Conservation (phyloP, 2,329 filamentous ascomycete genomes). For the Venturia effusa region DNA sequence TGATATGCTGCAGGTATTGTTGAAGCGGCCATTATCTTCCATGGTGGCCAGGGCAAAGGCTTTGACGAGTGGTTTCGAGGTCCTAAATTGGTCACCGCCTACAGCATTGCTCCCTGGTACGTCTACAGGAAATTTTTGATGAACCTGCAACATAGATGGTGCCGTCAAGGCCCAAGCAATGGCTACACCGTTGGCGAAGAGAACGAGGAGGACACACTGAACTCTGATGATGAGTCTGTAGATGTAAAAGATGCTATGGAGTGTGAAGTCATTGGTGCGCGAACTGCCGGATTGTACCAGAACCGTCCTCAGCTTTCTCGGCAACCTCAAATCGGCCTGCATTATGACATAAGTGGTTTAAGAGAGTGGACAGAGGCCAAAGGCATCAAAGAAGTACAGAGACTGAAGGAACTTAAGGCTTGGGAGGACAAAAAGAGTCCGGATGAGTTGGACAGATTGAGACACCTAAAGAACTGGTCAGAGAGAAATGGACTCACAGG, state of each 20-base stretch:
- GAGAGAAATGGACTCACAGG: not conserved
- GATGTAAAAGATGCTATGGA: not conserved
- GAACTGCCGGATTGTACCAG: not conserved
- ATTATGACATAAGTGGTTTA: not conserved
- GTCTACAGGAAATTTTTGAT: not conserved
- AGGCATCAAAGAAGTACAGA: not conserved
- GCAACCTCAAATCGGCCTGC: not conserved
- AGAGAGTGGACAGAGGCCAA: not conserved
- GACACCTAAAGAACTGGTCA: not conserved
- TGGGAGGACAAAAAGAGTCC: not conserved
- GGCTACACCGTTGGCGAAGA: not conserved
- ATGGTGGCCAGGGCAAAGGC: not conserved
- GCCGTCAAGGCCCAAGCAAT: not conserved
- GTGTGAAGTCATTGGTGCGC: not conserved
- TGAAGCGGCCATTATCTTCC: not conserved
- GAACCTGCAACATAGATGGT: not conserved
- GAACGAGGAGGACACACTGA: not conserved
- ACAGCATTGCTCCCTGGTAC: not conserved
- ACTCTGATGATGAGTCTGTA: not conserved
- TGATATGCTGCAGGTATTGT: not conserved
- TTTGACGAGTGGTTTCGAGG: not conserved
- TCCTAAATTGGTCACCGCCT: not conserved
- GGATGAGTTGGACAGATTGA: not conserved
- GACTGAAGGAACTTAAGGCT: not conserved
- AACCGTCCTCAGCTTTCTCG: not conserved